Conservation (phyloP, 2,329 filamentous ascomycete species). For the Aspergillus sp. region DNA sequence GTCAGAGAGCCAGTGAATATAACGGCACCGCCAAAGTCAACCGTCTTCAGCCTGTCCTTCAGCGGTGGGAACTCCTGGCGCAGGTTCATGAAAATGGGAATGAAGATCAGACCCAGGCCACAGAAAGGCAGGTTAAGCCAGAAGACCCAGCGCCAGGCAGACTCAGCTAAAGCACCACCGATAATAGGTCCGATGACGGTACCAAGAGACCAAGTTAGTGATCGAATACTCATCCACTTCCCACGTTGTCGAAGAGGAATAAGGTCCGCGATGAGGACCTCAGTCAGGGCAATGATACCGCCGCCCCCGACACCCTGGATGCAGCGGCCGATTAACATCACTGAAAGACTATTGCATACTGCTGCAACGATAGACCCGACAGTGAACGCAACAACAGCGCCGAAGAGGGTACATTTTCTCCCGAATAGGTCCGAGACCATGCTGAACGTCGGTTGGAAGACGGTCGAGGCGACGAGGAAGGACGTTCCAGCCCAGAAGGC, state of each 20-base stretch:
- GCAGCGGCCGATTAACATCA: neutral
- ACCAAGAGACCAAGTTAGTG: neutral
- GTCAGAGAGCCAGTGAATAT: no score
- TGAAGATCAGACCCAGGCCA: no score
- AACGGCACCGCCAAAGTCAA: no score
- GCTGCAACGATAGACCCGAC: neutral
- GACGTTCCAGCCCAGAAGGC: no score
- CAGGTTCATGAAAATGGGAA: no score
- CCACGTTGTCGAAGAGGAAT: neutral
- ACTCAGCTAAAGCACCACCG: neutral
- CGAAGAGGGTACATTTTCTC: neutral
- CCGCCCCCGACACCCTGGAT: neutral
- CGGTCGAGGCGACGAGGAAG: no score
- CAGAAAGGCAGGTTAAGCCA: no score
- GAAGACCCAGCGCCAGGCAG: neutral
- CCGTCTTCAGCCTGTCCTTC: no score
- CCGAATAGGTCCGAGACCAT: no score
- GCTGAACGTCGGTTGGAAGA: no score
- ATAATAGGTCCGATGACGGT: neutral
- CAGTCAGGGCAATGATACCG: neutral
- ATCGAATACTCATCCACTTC: constrained; percentile 3
- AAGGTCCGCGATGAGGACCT: neutral
- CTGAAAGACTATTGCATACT: neutral
- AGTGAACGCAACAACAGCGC: neutral
- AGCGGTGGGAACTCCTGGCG: no score